Base-by-base conservation (phyloP, 176 grass and related monocot genomes). In the Carex parvula region DNA sequence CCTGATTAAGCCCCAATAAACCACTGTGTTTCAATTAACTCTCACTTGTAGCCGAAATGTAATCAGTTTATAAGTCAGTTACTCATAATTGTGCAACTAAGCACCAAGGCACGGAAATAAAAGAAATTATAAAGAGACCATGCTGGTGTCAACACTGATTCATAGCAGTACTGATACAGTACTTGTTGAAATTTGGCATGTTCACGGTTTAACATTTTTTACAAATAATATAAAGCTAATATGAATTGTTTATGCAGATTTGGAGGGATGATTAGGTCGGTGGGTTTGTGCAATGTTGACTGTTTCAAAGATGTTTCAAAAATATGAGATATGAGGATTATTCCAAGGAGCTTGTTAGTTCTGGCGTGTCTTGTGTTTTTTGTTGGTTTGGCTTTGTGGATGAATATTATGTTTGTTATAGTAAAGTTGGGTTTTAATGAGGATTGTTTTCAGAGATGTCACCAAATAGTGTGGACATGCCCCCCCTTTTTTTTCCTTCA, bases 221-320 rank as follows among this genome's bases (percentile, higher is more conserved):
- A 54, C 33, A 41, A 18, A 84, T 71, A 64, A 53, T 35, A 37
- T 85, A 81, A 46, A n/a, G 46, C 26, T 46, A 8, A 84, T 50
- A 10, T 33, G 53, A 79, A 64, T 15, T 20, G 41, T 55, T 67
- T 94, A 63, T 50, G 60, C 84, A 98, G 95, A 60, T 85, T 98
- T 82, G 95, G 91, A 13, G 92, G 89, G 80, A 93, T 93, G 86
- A 95, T 98, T 26, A 95, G 93, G 82, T 88, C 86, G 2, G 92
- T 98, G 84, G 86, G 95, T 7, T 67, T 98, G 15, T 95, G 92
- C 59, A 98, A 92, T 86, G 88, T 90, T 2, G 91, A 93, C 35
- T 98, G 92, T 88, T 98, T 98, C 88, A 95, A 94, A 87, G 64
- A 64, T 84, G 75, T 76, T 71, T 89, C 88, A 26, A 84, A 84